Evolutionary conservation across 345 rosid species (phyloP), one percentile per base, ranked within the genome.

Genomic region (Passiflora organensis): DNA sequence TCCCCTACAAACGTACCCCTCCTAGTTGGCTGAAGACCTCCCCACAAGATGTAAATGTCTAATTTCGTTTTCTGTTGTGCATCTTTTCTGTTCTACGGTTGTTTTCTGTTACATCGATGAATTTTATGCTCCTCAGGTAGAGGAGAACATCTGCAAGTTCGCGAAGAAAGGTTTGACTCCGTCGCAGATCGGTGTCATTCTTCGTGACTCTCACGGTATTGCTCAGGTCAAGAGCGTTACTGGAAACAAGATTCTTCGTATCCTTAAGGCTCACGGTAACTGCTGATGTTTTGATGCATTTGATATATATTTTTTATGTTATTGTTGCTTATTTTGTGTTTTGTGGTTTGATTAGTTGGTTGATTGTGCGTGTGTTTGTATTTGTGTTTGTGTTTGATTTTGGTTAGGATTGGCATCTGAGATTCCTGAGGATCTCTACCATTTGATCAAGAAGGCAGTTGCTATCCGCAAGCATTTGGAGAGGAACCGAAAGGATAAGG

Each of bases 401-500:
- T n/a, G 0, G 2, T 32, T 41, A 79, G 88, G 91, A 52, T 89
- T 87, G 76, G 91, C 96, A 9, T 96, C 97, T 50, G 95, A 87
- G 69, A 85, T 91, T 9, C 96, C 96, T 0, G 97, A 87, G 77
- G 91, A 91, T 68, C 66, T 91, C 52, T 87, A 91, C 47, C 97
- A 87, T 64, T 70, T 91, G 37, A 91, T 91, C 72, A 87, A 91
- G 86, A 91, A 83, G 64, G 96, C 97, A 0, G 96, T 91, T 38
- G 91, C 97, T 23, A 85, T 91, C 59, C 72, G 96, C 57, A 91
- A 90, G 83, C 97, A 90, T 67, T 72, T 90, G 70, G 97, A 90
- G 80, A 90, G 97, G 80, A 90, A 87, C 82, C 67, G 97, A 65
- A 90, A 90, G 74, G 97, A 90, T 69, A 90, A 90, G 66, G 97